A percentile compares a stretch with the other conserved stretches of the same genome.
Conservation (phyloP, 352 stramenopile species). For the Phytophthora nicotianae region DNA sequence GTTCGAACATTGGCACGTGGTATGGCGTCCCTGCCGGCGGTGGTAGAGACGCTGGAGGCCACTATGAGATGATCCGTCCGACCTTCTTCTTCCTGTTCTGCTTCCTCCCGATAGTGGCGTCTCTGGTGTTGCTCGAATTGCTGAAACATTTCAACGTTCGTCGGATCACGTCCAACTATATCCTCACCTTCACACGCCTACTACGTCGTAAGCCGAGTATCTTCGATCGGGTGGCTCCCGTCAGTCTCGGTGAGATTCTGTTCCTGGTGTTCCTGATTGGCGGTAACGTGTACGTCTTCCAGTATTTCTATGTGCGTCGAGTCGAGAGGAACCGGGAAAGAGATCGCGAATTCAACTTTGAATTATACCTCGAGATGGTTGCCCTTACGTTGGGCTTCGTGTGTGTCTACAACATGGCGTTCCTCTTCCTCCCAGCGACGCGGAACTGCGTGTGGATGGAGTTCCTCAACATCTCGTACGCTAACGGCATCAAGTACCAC, state of each 20-base stretch:
- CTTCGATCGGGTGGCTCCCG: conserved; percentile 32
- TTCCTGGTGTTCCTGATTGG: conserved; percentile 36
- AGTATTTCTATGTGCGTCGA: conserved; percentile 21
- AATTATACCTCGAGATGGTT: conserved; percentile 37
- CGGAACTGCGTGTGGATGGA: conserved; percentile 63
- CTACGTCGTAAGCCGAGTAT: conserved; percentile 52
- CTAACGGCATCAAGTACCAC: conserved; percentile 61
- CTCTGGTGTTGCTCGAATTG: conserved; percentile 47
- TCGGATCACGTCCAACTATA: conserved; percentile 34
- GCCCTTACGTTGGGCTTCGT: conserved; percentile 40
- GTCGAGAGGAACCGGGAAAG: conserved; percentile 13
- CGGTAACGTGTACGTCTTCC: conserved; percentile 45
- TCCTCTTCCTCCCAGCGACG: conserved; percentile 50
- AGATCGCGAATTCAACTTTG: conserved; percentile 15
- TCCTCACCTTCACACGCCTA: conserved; percentile 33
- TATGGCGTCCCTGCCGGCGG: conserved; percentile 31
- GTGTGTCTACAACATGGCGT: conserved; percentile 57
- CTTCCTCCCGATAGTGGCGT: conserved; percentile 45
- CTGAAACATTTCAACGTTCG: conserved; percentile 45
- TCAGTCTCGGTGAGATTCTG: conserved; percentile 39
- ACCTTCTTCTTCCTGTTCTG: conserved; percentile 62
- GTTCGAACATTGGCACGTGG: conserved; percentile 29
- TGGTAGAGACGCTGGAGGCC: conserved; percentile 16
- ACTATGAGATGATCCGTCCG: conserved; percentile 55
- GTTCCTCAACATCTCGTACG: conserved; percentile 61